phyloP scores from a whole-genome alignment of 2,329 filamentous ascomycete species.

The Fusarium sp. region DNA sequence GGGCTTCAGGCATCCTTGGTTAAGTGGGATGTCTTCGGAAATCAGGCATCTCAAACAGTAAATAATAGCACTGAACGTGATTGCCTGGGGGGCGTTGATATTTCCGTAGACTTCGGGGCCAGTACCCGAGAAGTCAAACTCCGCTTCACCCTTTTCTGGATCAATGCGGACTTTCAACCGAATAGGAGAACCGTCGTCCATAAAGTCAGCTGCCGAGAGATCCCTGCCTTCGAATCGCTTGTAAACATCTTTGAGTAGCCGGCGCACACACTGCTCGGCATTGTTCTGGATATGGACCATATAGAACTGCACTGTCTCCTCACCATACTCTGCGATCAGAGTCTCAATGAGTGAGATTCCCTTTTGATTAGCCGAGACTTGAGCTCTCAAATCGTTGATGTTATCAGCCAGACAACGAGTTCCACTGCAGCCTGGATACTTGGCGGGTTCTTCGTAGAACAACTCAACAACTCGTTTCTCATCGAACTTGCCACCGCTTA shows the following conservation, averaged over 20 bases:
- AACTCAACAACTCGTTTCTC: constrained; percentile 78
- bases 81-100: constrained; percentile 81
- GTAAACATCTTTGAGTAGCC: constrained; percentile 74
- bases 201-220: constrained; percentile 76
- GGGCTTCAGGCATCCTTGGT: constrained; percentile 81
- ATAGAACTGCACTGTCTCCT: constrained; percentile 82
- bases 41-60: constrained; percentile 85
- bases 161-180: constrained; percentile 78
- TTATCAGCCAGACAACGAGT: constrained; percentile 83
- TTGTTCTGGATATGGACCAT: constrained; percentile 85
- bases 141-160: constrained; percentile 75
- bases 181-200: constrained; percentile 86
- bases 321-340: constrained; percentile 79
- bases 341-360: constrained; percentile 82
- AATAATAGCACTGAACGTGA: constrained; percentile 87
- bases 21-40: constrained; percentile 81
- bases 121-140: constrained; percentile 83
- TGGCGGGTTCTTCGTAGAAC: constrained; percentile 75
- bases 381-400: constrained; percentile 82
- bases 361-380: constrained; percentile 85
- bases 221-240: constrained; percentile 75
- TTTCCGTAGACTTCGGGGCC: constrained; percentile 83
- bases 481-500: constrained; percentile 79
- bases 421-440: constrained; percentile 78
- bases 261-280: constrained; percentile 77